Conservation (phyloP, 306 rosid genomes). For the Casuarina equisetifolia region DNA sequence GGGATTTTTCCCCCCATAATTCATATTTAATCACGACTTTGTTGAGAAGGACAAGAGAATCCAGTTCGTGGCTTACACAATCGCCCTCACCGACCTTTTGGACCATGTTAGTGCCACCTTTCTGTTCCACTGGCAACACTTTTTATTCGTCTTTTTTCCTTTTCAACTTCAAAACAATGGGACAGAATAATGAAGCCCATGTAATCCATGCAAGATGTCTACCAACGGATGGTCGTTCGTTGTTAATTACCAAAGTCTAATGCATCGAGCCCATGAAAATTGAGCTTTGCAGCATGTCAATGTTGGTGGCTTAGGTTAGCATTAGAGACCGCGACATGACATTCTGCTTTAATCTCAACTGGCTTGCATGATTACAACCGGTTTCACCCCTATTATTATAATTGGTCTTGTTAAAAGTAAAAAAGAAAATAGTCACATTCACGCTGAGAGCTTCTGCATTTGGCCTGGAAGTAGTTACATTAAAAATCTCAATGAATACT, state of each 20-base stretch:
- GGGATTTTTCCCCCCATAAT: conserved; percentile 27
- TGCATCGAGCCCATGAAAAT: conserved; percentile 56
- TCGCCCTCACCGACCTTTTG: conserved; percentile 45
- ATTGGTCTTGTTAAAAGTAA: background rate
- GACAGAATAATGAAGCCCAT: conserved; percentile 23
- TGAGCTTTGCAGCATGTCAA: conserved; percentile 8
- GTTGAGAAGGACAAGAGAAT: conserved; percentile 60
- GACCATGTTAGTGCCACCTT: conserved; percentile 60
- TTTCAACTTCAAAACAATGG: conserved; percentile 10
- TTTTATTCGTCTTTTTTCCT: conserved; percentile 7
- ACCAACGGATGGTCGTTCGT: conserved; percentile 30
- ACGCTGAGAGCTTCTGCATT: conserved; percentile 38
- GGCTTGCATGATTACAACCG: conserved; percentile 27
- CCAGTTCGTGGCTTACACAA: conserved; percentile 59
- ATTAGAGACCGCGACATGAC: conserved; percentile 33
- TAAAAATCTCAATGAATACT: background rate
- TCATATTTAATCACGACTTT: conserved; percentile 28
- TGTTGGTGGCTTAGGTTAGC: conserved; percentile 20
- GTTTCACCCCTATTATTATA: conserved; percentile 18
- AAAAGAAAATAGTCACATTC: conserved; percentile 2
- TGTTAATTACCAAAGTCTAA: conserved; percentile 7
- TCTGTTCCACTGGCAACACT: conserved; percentile 14
- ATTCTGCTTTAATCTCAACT: conserved; percentile 30
- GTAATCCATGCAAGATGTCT: conserved; percentile 64
- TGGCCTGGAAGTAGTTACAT: conserved; percentile 28